A percentile compares a stretch with the other conserved stretches of the same genome.
Conservation (phyloP, 1,284 basidiomycete species). For the Schizophyllum amplum region DNA sequence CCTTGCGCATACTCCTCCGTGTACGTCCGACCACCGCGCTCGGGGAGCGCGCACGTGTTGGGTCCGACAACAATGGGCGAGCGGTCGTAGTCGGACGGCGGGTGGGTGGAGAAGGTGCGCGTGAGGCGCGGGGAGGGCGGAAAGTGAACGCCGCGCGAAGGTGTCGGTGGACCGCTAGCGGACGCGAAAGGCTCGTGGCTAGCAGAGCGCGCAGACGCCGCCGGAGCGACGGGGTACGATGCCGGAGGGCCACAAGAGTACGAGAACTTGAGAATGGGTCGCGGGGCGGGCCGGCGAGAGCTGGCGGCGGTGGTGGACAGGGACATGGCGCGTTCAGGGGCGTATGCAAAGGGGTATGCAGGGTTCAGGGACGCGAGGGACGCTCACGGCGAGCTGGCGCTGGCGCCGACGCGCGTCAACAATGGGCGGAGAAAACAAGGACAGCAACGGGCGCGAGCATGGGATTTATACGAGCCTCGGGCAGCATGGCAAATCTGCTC, state of each 20-base stretch:
- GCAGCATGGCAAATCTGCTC: background rate
- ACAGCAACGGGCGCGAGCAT: background rate
- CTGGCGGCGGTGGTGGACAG: background rate
- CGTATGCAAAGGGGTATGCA: background rate
- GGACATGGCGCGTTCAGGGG: background rate
- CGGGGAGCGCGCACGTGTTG: conserved; percentile 60
- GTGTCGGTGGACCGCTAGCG: conserved; percentile 6
- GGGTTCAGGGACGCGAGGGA: no score
- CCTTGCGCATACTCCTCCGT: conserved; percentile 27
- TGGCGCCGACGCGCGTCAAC: background rate
- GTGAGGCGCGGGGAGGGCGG: conserved; percentile 49
- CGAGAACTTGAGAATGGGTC: background rate
- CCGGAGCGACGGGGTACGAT: background rate
- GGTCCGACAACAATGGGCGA: conserved; percentile 61
- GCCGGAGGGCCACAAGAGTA: background rate
- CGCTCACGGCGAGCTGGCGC: no score
- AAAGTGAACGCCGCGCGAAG: conserved; percentile 36
- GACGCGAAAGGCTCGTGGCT: background rate
- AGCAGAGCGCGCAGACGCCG: no score
- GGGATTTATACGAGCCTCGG: background rate
- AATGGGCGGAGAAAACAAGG: background rate
- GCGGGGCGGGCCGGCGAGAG: background rate
- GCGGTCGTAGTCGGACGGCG: conserved; percentile 54
- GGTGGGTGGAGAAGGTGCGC: conserved; percentile 47
- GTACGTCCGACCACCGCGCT: conserved; percentile 62